Percentiles rank a stretch among this genome's conserved stretches.
Conservation (phyloP, 495 filamentous ascomycete genomes). For the Neurospora terricola region DNA sequence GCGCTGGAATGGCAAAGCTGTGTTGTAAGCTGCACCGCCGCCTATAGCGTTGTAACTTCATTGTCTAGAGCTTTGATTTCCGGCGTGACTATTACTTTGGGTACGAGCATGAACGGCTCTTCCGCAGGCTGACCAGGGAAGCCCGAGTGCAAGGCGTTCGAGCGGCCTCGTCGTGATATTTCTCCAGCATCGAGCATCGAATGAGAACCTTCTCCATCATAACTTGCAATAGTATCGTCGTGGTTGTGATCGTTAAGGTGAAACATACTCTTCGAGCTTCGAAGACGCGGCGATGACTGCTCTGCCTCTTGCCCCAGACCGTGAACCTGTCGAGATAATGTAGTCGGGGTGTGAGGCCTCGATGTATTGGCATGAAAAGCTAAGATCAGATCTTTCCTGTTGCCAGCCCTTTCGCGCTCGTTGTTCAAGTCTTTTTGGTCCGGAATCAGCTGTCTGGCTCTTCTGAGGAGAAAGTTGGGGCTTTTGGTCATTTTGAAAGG, state of each 20-base stretch:
- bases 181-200: not conserved
- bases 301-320: not conserved
- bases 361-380: not conserved
- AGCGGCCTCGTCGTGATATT: not conserved
- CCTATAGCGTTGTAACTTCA: constrained; percentile 29
- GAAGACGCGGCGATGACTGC: not conserved
- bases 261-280: constrained; percentile 8
- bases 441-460: not conserved
- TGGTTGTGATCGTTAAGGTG: not conserved
- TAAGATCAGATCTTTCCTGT: not conserved
- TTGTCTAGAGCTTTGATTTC: constrained; percentile 39
- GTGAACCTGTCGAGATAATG: not conserved
- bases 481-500: not conserved
- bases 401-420: not conserved
- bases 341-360: not conserved
- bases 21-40: constrained; percentile 36
- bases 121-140: not conserved
- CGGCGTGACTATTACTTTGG: constrained; percentile 36
- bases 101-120: constrained; percentile 29
- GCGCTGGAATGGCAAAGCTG: constrained; percentile 17
- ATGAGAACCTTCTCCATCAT: not conserved
- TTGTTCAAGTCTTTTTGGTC: not conserved
- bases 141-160: not conserved
- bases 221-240: not conserved
- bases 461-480: not conserved